Percentiles rank a stretch among this genome's conserved stretches.
These are phyloP conservation scores for Reutealis trisperma DNA, from an alignment of 345 rosid species.

Conservation along the genomic window DNA sequence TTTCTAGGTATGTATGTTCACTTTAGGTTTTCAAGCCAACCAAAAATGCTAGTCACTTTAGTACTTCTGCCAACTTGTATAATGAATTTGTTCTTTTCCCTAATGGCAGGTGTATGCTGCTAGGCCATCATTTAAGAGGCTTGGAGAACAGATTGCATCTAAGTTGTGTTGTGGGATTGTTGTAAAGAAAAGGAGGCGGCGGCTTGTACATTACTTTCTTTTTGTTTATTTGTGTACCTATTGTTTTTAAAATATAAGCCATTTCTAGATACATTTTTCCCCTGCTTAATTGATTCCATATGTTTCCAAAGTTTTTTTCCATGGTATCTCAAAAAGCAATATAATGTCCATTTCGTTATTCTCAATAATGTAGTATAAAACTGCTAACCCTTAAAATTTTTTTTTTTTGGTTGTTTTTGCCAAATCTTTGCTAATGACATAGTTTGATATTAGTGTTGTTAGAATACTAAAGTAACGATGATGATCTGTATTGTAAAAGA, in stretches of 20 bases:
- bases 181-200: constrained; percentile 44
- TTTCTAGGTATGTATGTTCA: background rate
- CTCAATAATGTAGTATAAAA: background rate
- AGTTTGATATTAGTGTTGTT: background rate
- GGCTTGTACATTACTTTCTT: constrained; percentile 53
- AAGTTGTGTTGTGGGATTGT: constrained; percentile 84
- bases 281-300: background rate
- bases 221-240: constrained; percentile 1
- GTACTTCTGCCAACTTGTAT: background rate
- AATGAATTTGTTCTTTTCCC: constrained; percentile 9
- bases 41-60: background rate
- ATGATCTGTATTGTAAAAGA: too few relatives aligned
- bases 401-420: background rate
- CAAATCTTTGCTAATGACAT: background rate
- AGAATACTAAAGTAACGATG: too few relatives aligned
- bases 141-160: constrained; percentile 90
- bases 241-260: constrained; percentile 3
- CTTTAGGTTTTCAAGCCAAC: background rate
- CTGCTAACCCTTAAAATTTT: background rate
- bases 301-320: background rate
- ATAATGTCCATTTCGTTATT: background rate
- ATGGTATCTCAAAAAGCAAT: background rate
- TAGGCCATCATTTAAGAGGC: constrained; percentile 95
- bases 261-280: background rate
- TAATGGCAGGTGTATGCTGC: constrained; percentile 78